A percentile compares a stretch with the other conserved stretches of the same genome.
Conservation (phyloP, 176 grass and related monocot species). For the Phoenix roebelenii region DNA sequence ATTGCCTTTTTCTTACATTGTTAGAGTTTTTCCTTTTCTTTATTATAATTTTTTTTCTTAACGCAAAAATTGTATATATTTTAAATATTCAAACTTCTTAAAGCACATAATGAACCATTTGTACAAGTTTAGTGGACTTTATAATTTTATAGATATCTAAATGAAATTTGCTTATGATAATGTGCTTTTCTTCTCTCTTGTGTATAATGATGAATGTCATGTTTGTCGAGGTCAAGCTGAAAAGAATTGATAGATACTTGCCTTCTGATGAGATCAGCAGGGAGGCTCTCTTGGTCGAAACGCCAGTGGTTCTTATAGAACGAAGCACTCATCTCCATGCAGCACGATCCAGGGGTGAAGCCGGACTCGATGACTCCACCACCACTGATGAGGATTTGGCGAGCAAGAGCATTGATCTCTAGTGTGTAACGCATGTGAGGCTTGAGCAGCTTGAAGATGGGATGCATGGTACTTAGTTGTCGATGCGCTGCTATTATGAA, state of each 20-base stretch:
- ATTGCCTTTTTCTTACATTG: too few relatives aligned
- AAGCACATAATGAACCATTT: too few relatives aligned
- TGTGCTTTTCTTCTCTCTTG: too few relatives aligned
- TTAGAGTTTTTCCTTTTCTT: too few relatives aligned
- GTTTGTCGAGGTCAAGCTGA: too few relatives aligned
- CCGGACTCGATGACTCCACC: slow-evolving; percentile 90
- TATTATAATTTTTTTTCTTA: too few relatives aligned
- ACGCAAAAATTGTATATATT: too few relatives aligned
- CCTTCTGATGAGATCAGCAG: slow-evolving; percentile 86
- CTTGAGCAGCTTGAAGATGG: slow-evolving; percentile 83
- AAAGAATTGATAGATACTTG: slow-evolving; percentile 1
- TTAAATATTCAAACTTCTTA: too few relatives aligned
- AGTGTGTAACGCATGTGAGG: slow-evolving; percentile 94
- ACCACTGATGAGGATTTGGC: slow-evolving; percentile 91
- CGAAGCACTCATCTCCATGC: slow-evolving; percentile 69
- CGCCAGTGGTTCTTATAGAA: slow-evolving; percentile 62
- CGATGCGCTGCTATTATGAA: slow-evolving; percentile 78
- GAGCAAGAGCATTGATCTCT: slow-evolving; percentile 81
- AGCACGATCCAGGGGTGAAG: slow-evolving; percentile 61
- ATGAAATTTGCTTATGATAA: too few relatives aligned
- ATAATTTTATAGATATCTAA: too few relatives aligned
- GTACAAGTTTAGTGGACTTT: too few relatives aligned
- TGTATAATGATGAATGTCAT: too few relatives aligned
- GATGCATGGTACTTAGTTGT: slow-evolving; percentile 90
- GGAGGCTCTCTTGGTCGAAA: slow-evolving; percentile 84